A percentile compares a stretch with the other conserved stretches of the same genome.
phyloP scores from a whole-genome alignment of 1,284 basidiomycete species.

The Rhodotorula sp. region DNA sequence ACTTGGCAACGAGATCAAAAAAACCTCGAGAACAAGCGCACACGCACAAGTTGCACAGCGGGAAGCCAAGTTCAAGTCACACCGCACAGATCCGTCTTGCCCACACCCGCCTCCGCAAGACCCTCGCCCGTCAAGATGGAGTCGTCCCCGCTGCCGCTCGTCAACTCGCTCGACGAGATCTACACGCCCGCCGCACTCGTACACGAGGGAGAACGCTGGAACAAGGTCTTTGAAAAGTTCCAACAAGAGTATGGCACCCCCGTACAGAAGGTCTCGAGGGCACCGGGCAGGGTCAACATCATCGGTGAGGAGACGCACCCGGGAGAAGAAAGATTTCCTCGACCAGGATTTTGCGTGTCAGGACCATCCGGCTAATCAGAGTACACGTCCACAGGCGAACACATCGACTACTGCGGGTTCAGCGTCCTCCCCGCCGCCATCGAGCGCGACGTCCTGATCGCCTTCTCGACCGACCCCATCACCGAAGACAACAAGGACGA shows the following conservation, averaged over 20 bases:
- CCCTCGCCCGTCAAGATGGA: not conserved
- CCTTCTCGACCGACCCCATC: constrained; percentile 54
- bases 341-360: no score
- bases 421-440: constrained; percentile 79
- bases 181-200: constrained; percentile 39
- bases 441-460: constrained; percentile 79
- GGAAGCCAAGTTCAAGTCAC: no score
- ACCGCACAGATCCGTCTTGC: no score
- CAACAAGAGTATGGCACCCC: constrained; percentile 61
- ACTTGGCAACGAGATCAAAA: no score
- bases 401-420: constrained; percentile 69
- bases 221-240: constrained; percentile 63
- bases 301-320: constrained; percentile 30
- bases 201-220: constrained; percentile 59
- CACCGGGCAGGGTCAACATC: constrained; percentile 69
- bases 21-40: no score
- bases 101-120: not conserved
- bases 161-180: constrained; percentile 20
- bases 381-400: constrained; percentile 63
- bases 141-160: constrained; percentile 10
- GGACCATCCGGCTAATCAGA: no score
- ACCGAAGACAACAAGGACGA: constrained; percentile 59
- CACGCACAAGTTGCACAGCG: no score
- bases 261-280: constrained; percentile 69
- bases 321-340: no score